These are phyloP conservation scores for Saturnispora quitensis DNA, from an alignment of 805 yeast species.

Conservation along the genomic window DNA sequence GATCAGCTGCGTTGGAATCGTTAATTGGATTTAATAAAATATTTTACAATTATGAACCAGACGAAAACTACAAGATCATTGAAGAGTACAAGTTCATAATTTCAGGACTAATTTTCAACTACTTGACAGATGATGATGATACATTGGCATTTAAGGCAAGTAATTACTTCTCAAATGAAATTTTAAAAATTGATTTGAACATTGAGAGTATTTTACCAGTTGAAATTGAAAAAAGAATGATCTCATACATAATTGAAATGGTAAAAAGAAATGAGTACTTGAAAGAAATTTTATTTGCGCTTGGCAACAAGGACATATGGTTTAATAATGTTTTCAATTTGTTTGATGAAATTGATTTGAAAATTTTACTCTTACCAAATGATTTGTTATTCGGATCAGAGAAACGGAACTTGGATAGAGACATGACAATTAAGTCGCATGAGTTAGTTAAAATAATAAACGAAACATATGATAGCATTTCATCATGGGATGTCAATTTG, in stretches of 20 bases:
- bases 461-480: not conserved
- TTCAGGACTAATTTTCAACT: constrained; percentile 21
- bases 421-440: constrained; percentile 28
- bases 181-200: constrained; percentile 18
- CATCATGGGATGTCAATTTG: not conserved
- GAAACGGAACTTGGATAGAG: constrained; percentile 56
- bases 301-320: constrained; percentile 5
- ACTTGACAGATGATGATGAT: constrained; percentile 59
- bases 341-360: constrained; percentile 7
- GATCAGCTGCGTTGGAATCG: constrained; percentile 40
- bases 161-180: constrained; percentile 25
- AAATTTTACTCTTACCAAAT: constrained; percentile 16
- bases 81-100: constrained; percentile 4
- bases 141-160: constrained; percentile 45
- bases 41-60: not conserved
- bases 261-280: not conserved
- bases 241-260: constrained; percentile 5
- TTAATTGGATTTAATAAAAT: constrained; percentile 26
- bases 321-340: constrained; percentile 3
- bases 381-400: constrained; percentile 53
- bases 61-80: not conserved
- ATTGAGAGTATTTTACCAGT: constrained; percentile 24
- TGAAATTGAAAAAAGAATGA: constrained; percentile 24
- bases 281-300: not conserved
- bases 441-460: constrained; percentile 9